A percentile compares a stretch with the other conserved stretches of the same genome.
These are phyloP conservation scores for Phytophthora palmivora DNA, from an alignment of 352 stramenopile species.

Conservation along the genomic window DNA sequence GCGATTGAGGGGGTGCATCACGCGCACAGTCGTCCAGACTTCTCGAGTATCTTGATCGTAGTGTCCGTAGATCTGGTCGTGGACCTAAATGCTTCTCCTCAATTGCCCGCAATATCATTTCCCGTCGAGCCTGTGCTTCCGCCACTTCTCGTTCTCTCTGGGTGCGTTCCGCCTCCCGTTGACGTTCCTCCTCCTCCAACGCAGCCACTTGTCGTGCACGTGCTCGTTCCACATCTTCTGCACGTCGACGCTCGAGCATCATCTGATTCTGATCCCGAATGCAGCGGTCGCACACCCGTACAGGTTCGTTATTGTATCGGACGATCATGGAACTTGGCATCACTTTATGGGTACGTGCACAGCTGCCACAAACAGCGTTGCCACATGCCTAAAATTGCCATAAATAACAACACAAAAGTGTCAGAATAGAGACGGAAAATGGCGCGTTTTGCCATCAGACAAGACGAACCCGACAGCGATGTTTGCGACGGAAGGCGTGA, in stretches of 20 bases:
- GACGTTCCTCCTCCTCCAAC: conserved; percentile 72
- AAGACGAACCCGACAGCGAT: conserved; percentile 72
- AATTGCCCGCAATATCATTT: conserved; percentile 51
- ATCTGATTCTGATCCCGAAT: conserved; percentile 81
- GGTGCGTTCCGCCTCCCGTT: conserved; percentile 57
- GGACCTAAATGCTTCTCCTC: conserved; percentile 69
- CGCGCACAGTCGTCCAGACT: conserved; percentile 64
- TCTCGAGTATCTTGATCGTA: conserved; percentile 44
- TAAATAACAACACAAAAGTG: neutral
- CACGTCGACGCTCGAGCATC: conserved; percentile 70
- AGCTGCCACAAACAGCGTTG: conserved; percentile 80
- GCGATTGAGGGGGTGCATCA: conserved; percentile 29
- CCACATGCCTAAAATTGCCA: conserved; percentile 64
- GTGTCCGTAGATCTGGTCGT: conserved; percentile 50
- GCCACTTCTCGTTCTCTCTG: conserved; percentile 59
- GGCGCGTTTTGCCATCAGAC: neutral
- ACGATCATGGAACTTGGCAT: conserved; percentile 69
- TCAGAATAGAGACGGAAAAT: neutral
- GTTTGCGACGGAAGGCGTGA: conserved; percentile 85
- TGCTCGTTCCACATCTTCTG: conserved; percentile 75
- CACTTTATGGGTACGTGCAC: conserved; percentile 78
- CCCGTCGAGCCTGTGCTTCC: conserved; percentile 52
- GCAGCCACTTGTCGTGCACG: conserved; percentile 73
- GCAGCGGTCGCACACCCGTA: conserved; percentile 84
- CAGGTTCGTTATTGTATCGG: conserved; percentile 80